Evolutionary conservation across 2,329 filamentous ascomycete species (phyloP).

Genomic region (Penicillium thymicola): DNA sequence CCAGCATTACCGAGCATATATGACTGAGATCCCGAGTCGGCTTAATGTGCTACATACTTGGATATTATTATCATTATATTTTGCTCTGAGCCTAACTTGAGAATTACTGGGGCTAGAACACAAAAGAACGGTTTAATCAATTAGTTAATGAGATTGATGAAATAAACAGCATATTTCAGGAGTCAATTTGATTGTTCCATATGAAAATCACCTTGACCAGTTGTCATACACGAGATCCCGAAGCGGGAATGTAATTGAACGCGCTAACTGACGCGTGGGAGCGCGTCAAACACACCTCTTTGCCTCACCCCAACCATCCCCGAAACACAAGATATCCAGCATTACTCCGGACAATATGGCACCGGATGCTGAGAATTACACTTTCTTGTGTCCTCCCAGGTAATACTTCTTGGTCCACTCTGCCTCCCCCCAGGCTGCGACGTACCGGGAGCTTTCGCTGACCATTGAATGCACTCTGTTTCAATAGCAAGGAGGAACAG

Average conservation of each 20-base stretch:
- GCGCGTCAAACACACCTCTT: conserved; percentile 15
- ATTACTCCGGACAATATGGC: conserved; percentile 17
- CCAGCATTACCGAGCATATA: neutral
- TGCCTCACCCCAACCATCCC: conserved; percentile 5
- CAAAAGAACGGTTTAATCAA: neutral
- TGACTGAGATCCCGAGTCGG: neutral
- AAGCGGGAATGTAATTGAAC: conserved; percentile 28
- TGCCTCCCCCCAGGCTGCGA: neutral
- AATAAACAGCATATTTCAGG: neutral
- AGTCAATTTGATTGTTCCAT: neutral
- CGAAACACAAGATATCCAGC: neutral
- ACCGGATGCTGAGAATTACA: conserved; percentile 16
- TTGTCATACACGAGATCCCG: conserved; percentile 4
- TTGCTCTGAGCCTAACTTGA: too few species aligned
- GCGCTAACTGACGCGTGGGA: conserved; percentile 24
- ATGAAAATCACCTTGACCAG: neutral
- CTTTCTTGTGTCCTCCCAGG: conserved; percentile 31
- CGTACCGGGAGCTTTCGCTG: conserved; percentile 8
- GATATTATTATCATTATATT: neutral
- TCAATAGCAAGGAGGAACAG: conserved; percentile 36
- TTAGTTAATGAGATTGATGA: neutral
- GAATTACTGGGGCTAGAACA: neutral
- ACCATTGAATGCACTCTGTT: conserved; percentile 7
- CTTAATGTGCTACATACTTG: neutral
- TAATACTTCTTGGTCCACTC: conserved; percentile 10